Evolutionary conservation across 495 filamentous ascomycete genomes (phyloP).

Genomic region (Venustampulla echinocandica): DNA sequence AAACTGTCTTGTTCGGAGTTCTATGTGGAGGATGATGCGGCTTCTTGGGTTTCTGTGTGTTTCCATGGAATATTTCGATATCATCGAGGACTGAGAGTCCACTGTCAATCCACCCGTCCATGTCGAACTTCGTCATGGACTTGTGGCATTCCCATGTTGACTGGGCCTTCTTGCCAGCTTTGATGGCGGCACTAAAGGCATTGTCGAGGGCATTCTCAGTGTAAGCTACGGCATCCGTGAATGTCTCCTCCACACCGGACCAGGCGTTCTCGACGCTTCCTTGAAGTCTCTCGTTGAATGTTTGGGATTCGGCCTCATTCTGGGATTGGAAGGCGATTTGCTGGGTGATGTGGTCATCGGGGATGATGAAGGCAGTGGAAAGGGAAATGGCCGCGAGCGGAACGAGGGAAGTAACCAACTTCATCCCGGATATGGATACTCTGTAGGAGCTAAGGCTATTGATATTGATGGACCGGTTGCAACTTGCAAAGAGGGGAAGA

Average conservation of each 20-base stretch:
- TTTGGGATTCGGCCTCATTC: conserved; percentile 25
- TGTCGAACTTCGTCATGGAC: conserved; percentile 29
- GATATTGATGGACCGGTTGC: neutral
- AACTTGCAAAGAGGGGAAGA: too few relatives aligned
- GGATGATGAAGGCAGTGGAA: conserved; percentile 50
- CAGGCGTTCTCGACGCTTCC: conserved; percentile 29
- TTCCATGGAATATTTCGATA: conserved; percentile 20
- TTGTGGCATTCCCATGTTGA: conserved; percentile 28
- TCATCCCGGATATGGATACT: conserved; percentile 23
- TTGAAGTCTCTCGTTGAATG: conserved; percentile 30
- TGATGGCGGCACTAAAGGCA: conserved; percentile 30
- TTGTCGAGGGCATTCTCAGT: conserved; percentile 39
- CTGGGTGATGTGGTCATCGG: conserved; percentile 39
- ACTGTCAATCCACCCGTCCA: conserved; percentile 33
- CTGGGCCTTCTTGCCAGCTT: conserved; percentile 27
- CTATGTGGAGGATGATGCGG: conserved; percentile 15
- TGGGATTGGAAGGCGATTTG: conserved; percentile 33
- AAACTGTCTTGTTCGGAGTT: conserved; percentile 59
- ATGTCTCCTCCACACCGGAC: conserved; percentile 25
- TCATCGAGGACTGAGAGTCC: conserved; percentile 22
- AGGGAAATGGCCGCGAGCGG: conserved; percentile 44
- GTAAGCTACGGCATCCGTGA: conserved; percentile 27
- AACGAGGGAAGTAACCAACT: conserved; percentile 29
- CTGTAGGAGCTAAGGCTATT: too few relatives aligned
- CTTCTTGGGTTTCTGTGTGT: conserved; percentile 7